Conservation (phyloP, 371 early-diverging fungal genomes). For the Mortierella polycephala region DNA sequence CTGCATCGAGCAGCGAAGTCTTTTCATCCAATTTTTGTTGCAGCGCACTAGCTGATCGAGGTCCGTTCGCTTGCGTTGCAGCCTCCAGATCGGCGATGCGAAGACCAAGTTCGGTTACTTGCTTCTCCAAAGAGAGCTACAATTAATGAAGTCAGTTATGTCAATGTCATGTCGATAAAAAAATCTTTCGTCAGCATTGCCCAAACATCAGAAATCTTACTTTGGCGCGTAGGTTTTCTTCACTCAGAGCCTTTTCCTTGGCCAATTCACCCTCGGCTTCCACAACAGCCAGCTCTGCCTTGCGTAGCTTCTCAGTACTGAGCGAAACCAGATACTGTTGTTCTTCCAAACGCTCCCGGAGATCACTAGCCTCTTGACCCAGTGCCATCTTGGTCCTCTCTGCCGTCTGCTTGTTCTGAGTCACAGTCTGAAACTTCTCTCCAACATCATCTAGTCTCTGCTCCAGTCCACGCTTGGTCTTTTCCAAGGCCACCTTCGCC, state of each 20-base stretch:
- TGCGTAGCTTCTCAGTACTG: slow-evolving; percentile 69
- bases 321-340: slow-evolving; percentile 63
- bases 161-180: not conserved
- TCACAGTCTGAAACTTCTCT: slow-evolving; percentile 72
- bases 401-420: slow-evolving; percentile 68
- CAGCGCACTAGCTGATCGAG: slow-evolving; percentile 64
- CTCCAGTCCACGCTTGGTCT: slow-evolving; percentile 76
- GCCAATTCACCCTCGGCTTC: slow-evolving; percentile 70
- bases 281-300: slow-evolving; percentile 66
- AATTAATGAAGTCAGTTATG: too few species aligned
- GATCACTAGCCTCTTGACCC: slow-evolving; percentile 66
- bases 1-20: slow-evolving; percentile 68
- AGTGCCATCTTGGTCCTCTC: slow-evolving; percentile 64
- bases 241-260: slow-evolving; percentile 71
- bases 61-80: slow-evolving; percentile 59
- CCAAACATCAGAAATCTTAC: slow-evolving; percentile 19
- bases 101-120: slow-evolving; percentile 77
- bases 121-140: slow-evolving; percentile 75
- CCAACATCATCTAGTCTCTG: slow-evolving; percentile 77
- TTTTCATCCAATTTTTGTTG: slow-evolving; percentile 76
- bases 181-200: too few species aligned
- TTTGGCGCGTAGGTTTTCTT: slow-evolving; percentile 73
- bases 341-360: slow-evolving; percentile 79
- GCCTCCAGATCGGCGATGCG: slow-evolving; percentile 82
- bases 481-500: slow-evolving; percentile 66